phyloP scores from a whole-genome alignment of 352 stramenopile genomes.

The Pythium guiyangense region DNA sequence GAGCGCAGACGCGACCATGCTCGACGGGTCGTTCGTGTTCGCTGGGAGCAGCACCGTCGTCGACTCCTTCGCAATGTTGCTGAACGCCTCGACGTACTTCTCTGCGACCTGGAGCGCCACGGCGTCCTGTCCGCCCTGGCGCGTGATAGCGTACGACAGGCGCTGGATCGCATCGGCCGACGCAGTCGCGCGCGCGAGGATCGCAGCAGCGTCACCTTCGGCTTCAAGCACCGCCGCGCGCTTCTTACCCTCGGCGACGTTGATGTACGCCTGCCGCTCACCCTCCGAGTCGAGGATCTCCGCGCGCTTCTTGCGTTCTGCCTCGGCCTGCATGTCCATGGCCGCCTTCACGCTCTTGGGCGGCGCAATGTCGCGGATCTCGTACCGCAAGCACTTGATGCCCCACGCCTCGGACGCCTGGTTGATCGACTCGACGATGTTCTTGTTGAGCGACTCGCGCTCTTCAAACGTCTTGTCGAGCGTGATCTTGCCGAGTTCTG shows the following conservation, averaged over 20 bases:
- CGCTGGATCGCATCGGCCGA: slow-evolving; percentile 78
- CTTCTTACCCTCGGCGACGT: slow-evolving; percentile 89
- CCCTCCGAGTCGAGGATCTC: slow-evolving; percentile 91
- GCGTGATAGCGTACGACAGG: slow-evolving; percentile 66
- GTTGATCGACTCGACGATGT: slow-evolving; percentile 90
- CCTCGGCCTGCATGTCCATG: slow-evolving; percentile 93
- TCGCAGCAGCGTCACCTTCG: slow-evolving; percentile 82
- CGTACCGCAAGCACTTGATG: slow-evolving; percentile 89
- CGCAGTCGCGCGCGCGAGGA: slow-evolving; percentile 74
- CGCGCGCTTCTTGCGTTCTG: slow-evolving; percentile 88
- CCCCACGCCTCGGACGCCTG: slow-evolving; percentile 88
- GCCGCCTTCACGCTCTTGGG: slow-evolving; percentile 82
- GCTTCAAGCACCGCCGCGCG: slow-evolving; percentile 80
- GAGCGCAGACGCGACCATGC: slow-evolving; percentile 88
- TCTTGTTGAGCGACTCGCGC: slow-evolving; percentile 89
- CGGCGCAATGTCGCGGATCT: slow-evolving; percentile 89
- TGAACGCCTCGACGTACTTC: slow-evolving; percentile 91
- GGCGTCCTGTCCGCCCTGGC: slow-evolving; percentile 67
- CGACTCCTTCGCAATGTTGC: slow-evolving; percentile 86
- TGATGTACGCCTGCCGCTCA: slow-evolving; percentile 86
- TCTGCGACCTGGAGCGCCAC: slow-evolving; percentile 86
- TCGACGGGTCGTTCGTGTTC: slow-evolving; percentile 80
- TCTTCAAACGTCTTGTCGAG: slow-evolving; percentile 93
- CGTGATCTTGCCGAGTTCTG: slow-evolving; percentile 90
- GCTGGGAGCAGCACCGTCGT: slow-evolving; percentile 82